phyloP scores from a whole-genome alignment of 1,139 yeast genomes.

The Debaryomyces udenii region DNA sequence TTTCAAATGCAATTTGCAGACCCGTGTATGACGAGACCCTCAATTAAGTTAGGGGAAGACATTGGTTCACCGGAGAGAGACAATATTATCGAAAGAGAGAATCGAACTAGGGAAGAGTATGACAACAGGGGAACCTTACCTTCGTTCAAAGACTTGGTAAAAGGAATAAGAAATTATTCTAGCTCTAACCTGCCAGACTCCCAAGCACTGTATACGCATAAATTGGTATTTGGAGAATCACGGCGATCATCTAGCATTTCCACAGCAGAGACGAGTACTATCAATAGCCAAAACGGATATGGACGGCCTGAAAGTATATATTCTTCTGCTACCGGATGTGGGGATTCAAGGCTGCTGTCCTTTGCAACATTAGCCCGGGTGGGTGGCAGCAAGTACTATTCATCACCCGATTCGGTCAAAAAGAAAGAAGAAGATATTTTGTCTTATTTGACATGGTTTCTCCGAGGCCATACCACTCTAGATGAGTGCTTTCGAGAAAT shows the following conservation, averaged over 20 bases:
- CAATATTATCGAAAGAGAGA: not conserved
- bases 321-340: not conserved
- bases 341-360: not conserved
- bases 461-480: slow-evolving; percentile 10
- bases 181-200: not conserved
- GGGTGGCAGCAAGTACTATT: slow-evolving; percentile 11
- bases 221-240: not conserved
- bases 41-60: not conserved
- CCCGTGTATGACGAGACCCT: not conserved
- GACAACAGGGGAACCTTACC: not conserved
- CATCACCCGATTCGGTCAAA: slow-evolving; percentile 6
- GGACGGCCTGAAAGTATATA: not conserved
- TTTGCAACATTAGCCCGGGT: slow-evolving; percentile 9
- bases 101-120: not conserved
- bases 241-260: slow-evolving; percentile 4
- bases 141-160: slow-evolving; percentile 1
- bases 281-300: not conserved
- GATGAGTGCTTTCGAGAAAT: slow-evolving; percentile 10
- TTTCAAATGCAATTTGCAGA: slow-evolving; percentile 3
- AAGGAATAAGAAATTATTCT: slow-evolving; percentile 3
- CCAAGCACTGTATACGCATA: not conserved
- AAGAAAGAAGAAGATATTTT: slow-evolving; percentile 12
- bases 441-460: slow-evolving; percentile 11
- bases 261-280: not conserved
- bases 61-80: not conserved